Percentiles rank a stretch among this genome's conserved stretches.
Conservation (phyloP, 2,329 filamentous ascomycete species). For the Aspergillus texensis region DNA sequence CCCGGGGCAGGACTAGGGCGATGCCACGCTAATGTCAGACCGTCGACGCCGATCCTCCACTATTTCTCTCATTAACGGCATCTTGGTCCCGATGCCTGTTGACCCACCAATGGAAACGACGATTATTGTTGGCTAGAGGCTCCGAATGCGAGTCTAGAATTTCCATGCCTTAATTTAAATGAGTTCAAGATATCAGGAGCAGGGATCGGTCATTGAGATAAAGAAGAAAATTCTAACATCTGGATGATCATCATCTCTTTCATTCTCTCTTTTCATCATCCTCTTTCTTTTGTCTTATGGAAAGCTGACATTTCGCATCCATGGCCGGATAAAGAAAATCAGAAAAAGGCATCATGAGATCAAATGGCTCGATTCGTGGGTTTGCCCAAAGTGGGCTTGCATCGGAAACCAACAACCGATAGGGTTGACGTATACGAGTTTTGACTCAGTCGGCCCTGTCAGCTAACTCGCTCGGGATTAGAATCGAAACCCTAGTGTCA, state of each 20-base stretch:
- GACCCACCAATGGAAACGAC: neutral
- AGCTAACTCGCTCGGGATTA: neutral
- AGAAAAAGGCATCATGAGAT: neutral
- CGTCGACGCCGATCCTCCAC: neutral
- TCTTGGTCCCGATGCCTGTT: neutral
- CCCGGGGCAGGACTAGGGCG: conserved; percentile 7
- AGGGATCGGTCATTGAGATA: neutral
- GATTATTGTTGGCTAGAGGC: neutral
- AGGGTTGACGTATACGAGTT: neutral
- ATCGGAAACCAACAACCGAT: neutral
- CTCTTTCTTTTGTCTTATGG: neutral
- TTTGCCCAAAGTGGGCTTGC: neutral
- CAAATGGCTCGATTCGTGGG: neutral
- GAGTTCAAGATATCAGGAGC: neutral
- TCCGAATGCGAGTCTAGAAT: neutral
- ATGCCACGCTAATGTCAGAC: neutral
- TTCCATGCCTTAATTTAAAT: neutral
- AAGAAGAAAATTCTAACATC: neutral
- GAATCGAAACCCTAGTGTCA: neutral
- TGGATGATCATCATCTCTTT: neutral
- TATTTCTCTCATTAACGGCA: neutral
- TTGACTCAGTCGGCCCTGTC: neutral
- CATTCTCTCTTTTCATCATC: neutral
- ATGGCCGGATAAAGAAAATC: neutral
- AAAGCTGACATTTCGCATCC: neutral